Evolutionary conservation across 139 green algal species (phyloP).

Genomic region (Mesotaenium endlicherianum): DNA sequence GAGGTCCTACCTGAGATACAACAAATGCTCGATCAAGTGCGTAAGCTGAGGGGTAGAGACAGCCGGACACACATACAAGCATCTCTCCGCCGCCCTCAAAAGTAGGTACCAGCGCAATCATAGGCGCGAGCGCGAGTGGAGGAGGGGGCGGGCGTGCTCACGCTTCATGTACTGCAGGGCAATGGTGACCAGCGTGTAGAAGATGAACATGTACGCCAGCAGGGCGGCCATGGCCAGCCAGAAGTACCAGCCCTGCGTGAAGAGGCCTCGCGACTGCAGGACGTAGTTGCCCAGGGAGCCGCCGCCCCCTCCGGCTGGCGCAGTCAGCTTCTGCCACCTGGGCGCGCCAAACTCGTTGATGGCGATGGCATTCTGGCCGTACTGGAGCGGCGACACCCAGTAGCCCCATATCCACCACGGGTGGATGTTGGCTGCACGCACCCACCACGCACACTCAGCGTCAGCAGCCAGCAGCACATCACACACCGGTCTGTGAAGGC

Average conservation of each 20-base stretch:
- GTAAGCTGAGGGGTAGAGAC: too few species aligned
- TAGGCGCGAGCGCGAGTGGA: too few species aligned
- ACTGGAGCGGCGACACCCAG: constrained; percentile 65
- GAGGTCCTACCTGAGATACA: too few species aligned
- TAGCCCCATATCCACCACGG: constrained; percentile 62
- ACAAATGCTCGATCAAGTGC: too few species aligned
- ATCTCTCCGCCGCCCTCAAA: too few species aligned
- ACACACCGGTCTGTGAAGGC: background rate
- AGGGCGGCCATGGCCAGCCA: constrained; percentile 24
- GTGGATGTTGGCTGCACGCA: constrained; percentile 17
- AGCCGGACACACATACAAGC: too few species aligned
- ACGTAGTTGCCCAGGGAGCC: constrained; percentile 8
- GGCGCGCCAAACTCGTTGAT: constrained; percentile 68
- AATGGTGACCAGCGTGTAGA: constrained; percentile 25
- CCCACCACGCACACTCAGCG: background rate
- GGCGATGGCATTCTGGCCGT: constrained; percentile 59
- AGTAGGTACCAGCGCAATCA: too few species aligned
- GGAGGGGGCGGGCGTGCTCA: background rate
- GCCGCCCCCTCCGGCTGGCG: background rate
- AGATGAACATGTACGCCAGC: constrained; percentile 12
- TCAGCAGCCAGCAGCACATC: background rate
- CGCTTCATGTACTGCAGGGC: constrained; percentile 16
- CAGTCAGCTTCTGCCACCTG: constrained; percentile 44
- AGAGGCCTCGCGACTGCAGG: background rate
- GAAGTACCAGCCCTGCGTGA: constrained; percentile 7